Base-by-base conservation (phyloP, 2,329 filamentous ascomycete genomes). In the Xylaria hypoxylon region DNA sequence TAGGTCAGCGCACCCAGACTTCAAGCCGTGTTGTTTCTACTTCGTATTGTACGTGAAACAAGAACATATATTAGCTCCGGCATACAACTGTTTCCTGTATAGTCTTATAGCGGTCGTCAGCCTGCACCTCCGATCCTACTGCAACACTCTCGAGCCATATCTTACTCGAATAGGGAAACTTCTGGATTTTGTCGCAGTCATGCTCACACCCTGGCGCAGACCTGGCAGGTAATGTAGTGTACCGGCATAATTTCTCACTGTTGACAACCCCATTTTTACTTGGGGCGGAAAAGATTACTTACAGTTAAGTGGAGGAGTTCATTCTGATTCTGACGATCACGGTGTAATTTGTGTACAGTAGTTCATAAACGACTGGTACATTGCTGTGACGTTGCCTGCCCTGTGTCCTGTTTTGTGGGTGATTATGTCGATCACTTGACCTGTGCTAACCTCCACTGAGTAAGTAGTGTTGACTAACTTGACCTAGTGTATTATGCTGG, bases 101-200 rank as follows among this genome's bases (percentile, higher is more conserved):
- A 61, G 47, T 45, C 40, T 22, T 22, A 45, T n/a, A 33, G 7
- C 38, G 15, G 28, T 47, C 28, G 58, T 62, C 62, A 59, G 53
- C 62, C 48, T 59, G 53, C 66, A 55, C n/a, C 3, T n/a, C 33
- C 15, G 38, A 63, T 66, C 66, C 62, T 62, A 65, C 58, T 62
- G 65, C 62, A 35, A 68, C 62, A 26, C 19, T 65, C 47, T 53
- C 19, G 24, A 33, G 22, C 19, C 59, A 28, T 58, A 40, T 52
- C 35, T 48, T 56, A 60, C 66, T 60, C 35, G 33, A 68, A 68
- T 59, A 62, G 66, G 66, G 53, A 68, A 63, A 31, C 63, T 68
- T 68, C 66, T 68, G 55, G 66, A 68, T 53, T 31, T 59, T 55
- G 26, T 53, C 17, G 45, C 17, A 58, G 55, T 60, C 60, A 59